Percentiles rank a stretch among this genome's conserved stretches.
Conservation (phyloP, 225 moss, liverwort and hornwort species). For the Neckera pumila region DNA sequence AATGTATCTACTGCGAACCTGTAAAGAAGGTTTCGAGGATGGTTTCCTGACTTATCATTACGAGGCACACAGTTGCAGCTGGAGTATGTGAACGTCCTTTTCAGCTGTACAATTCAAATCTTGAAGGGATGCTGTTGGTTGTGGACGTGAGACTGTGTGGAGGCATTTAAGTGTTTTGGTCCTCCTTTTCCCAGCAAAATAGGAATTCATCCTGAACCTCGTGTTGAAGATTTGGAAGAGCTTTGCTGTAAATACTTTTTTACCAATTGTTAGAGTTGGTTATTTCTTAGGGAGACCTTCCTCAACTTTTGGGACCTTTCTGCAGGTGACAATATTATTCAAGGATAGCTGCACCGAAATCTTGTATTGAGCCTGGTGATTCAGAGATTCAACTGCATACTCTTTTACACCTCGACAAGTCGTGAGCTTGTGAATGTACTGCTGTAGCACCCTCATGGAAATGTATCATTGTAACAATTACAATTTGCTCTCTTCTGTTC, state of each 20-base stretch:
- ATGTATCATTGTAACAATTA: background rate
- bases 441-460: background rate
- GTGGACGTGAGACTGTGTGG: background rate
- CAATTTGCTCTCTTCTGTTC: background rate
- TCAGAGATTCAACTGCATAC: background rate
- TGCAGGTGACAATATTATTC: background rate
- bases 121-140: background rate
- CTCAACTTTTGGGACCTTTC: background rate
- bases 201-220: background rate
- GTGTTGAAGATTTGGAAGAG: background rate
- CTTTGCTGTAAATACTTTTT: background rate
- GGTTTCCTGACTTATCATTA: background rate
- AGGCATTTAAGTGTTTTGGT: background rate
- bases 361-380: background rate
- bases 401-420: background rate
- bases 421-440: background rate
- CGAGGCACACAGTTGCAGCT: background rate
- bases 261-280: background rate
- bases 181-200: background rate
- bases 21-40: background rate
- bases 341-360: background rate
- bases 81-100: background rate
- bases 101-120: background rate
- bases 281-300: background rate
- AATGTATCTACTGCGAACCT: background rate